Evolutionary conservation across 73 alveolate genomes (phyloP), one percentile per base, ranked within the genome.

Genomic region (Tetrahymena elliotti): DNA sequence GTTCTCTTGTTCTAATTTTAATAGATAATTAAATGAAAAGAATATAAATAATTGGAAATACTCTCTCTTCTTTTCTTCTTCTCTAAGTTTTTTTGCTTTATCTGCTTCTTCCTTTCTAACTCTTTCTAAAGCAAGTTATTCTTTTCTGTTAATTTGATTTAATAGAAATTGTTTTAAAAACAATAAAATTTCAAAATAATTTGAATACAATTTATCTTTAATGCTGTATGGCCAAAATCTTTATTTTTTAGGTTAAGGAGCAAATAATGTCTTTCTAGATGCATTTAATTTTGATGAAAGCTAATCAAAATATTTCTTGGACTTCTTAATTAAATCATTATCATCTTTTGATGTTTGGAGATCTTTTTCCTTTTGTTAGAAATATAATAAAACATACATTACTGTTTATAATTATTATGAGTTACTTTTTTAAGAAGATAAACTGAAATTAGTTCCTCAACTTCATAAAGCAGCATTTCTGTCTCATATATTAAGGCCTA

Each of bases 61-160:
- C 96, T 94, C 96, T 94, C 83, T 84, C 84, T 83, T 94, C 52
- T 94, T 94, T 52, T 94, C 96, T 27, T 94, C 96, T 37, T 94
- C 96, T 34, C 93, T 52, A 84, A 40, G 22, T 88, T 88, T 94
- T 52, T 93, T 84, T 33, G 53, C 18, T 84, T 93, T 94, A 33
- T 94, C 96, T 47, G 93, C 93, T 38, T 84, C 83, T 34, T 94
- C 96, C 82, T 94, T 36, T 88, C 93, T 36, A 0, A 94, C 93
- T 94, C 96, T 94, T 88, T 84, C 54, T 94, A 84, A 88, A 40
- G 82, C 93, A 27, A 94, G 53, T 22, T 94, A 22, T 52, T 94
- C 96, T 33, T 94, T 94, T 68, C 88, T 68, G n/a, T 24, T 27
- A 18, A 18, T 18, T 47, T 47, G 2, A 8, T 47, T 47, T 47